Evolutionary conservation across 306 rosid genomes (phyloP).

Genomic region (Medicago ruthenica): DNA sequence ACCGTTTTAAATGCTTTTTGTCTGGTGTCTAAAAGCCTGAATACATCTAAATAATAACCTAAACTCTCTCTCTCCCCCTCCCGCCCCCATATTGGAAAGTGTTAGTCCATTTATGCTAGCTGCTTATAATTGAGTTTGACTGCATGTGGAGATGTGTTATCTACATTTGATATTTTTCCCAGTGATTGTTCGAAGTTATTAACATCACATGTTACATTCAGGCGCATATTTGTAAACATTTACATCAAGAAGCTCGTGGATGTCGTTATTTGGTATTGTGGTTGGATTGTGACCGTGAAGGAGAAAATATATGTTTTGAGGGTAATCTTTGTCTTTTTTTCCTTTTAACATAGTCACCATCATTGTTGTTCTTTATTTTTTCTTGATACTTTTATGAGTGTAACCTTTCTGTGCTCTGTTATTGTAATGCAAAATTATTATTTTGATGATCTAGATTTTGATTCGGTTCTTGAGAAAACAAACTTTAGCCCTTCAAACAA

Average conservation of each 20-base stretch:
- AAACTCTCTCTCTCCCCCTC: not conserved
- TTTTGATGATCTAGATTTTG: slow-evolving; percentile 28
- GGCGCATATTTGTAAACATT: slow-evolving; percentile 90
- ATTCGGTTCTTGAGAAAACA: slow-evolving; percentile 30
- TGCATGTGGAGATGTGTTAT: slow-evolving; percentile 14
- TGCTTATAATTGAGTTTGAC: slow-evolving; percentile 26
- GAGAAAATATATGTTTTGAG: slow-evolving; percentile 97
- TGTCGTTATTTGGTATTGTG: slow-evolving; percentile 83
- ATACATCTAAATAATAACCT: not conserved
- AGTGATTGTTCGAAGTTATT: slow-evolving; percentile 34
- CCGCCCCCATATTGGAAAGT: slow-evolving; percentile 2
- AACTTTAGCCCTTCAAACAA: slow-evolving; percentile 25
- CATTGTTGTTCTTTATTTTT: slow-evolving; percentile 24
- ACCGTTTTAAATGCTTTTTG: slow-evolving; percentile 11
- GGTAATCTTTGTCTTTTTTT: slow-evolving; percentile 53
- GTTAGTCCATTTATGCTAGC: slow-evolving; percentile 23
- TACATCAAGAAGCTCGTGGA: slow-evolving; percentile 92
- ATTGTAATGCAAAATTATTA: slow-evolving; percentile 31
- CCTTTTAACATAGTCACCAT: slow-evolving; percentile 21
- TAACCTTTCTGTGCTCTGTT: slow-evolving; percentile 8
- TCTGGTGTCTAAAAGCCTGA: slow-evolving; percentile 15
- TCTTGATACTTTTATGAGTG: slow-evolving; percentile 21
- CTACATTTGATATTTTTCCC: slow-evolving; percentile 36
- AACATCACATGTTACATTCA: slow-evolving; percentile 47
- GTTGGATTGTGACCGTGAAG: slow-evolving; percentile 99